Base-by-base conservation (phyloP, 2,329 filamentous ascomycete genomes). In the Metarhizium rileyi region DNA sequence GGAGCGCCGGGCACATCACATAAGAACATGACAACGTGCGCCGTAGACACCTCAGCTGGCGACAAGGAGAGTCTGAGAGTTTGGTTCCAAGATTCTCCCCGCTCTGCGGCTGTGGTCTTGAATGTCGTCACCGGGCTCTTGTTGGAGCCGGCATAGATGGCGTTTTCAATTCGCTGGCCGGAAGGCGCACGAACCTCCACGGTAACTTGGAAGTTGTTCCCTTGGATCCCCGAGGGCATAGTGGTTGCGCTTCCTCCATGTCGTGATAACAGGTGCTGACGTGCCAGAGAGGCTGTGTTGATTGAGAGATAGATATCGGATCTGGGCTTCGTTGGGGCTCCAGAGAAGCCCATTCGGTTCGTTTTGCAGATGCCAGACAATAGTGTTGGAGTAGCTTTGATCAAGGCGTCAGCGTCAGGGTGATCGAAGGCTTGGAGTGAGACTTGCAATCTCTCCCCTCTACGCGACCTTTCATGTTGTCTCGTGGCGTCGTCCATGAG, bases 251-350 rank as follows among this genome's bases (percentile, higher is more conserved):
- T 87, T n/a, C 88, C 89, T 22, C 73, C 75, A 40, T 71, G 79
- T n/a, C 81, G 71, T 7, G 80, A 84, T n/a, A 85, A 64, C 0
- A 84, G 65, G 30, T 86, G 83, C 59, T 95, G 88, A 50, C 83
- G 82, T 18, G 85, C 83, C 23, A 98, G 72, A n/a, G 83, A 75
- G 0, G 89, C 87, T 55, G 89, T 83, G 51, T 83, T 81, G 44
- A 98, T 68, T 0, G 90, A 96, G 42, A 98, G 68, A 63, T 98
- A 98, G 46, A 98, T 97, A 64, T 98, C 94, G 10, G 90, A 96
- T 59, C 94, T 78, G 16, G 86, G 77, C 63, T 89, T 90, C 0
- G 86, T 90, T 0, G 93, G 91, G 2, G 90, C 90, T 12, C 90
- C 90, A 3, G 91, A 88, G 64, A 98, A 97, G 2, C 90, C 93